Evolutionary conservation across 352 stramenopile species (phyloP).

Genomic region (Phytophthora aleatoria): DNA sequence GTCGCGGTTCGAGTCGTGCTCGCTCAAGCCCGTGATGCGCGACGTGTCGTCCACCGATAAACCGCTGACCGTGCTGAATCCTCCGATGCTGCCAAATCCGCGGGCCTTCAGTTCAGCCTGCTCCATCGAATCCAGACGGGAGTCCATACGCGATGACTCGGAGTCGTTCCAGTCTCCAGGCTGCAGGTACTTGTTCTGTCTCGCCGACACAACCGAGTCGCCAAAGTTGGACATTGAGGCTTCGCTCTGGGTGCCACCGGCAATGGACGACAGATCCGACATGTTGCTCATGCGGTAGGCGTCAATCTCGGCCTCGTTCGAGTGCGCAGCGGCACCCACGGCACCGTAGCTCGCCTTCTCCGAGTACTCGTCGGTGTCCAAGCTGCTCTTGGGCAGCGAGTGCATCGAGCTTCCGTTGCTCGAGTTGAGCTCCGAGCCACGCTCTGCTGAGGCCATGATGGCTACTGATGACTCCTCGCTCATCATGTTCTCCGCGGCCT

Average conservation of each 20-base stretch:
- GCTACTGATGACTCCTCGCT: slow-evolving; percentile 38
- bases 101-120: slow-evolving; percentile 38
- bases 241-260: slow-evolving; percentile 37
- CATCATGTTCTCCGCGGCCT: slow-evolving; percentile 35
- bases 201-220: slow-evolving; percentile 46
- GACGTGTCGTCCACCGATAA: slow-evolving; percentile 36
- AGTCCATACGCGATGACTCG: slow-evolving; percentile 47
- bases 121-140: slow-evolving; percentile 38
- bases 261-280: slow-evolving; percentile 53
- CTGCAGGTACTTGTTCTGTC: slow-evolving; percentile 50
- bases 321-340: slow-evolving; percentile 7
- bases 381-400: slow-evolving; percentile 27
- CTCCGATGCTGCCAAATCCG: slow-evolving; percentile 36
- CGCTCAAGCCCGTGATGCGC: slow-evolving; percentile 27
- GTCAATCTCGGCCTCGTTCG: slow-evolving; percentile 30
- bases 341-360: slow-evolving; percentile 40
- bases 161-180: slow-evolving; percentile 57
- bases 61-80: slow-evolving; percentile 50
- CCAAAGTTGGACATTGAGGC: slow-evolving; percentile 63
- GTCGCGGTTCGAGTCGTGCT: slow-evolving; percentile 41
- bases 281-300: slow-evolving; percentile 40
- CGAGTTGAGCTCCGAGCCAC: slow-evolving; percentile 49
- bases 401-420: slow-evolving; percentile 32
- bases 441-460: slow-evolving; percentile 45
- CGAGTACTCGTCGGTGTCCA: slow-evolving; percentile 35